Conservation (phyloP, 2,329 filamentous ascomycete genomes). For the Penicillium sp. region DNA sequence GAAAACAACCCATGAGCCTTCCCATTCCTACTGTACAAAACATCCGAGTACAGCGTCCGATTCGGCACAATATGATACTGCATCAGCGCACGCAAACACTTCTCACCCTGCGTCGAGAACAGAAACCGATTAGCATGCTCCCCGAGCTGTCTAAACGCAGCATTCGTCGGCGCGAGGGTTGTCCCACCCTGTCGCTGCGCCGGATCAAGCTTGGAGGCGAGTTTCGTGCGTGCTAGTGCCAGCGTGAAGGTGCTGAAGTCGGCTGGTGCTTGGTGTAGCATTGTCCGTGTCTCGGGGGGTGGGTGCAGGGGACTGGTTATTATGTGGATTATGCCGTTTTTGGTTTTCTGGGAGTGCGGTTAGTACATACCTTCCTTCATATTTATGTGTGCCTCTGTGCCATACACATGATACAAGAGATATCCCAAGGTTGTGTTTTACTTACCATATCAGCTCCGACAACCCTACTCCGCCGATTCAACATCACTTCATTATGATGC, state of each 20-base stretch:
- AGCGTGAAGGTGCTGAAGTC: slow-evolving; percentile 78
- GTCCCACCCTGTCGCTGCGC: slow-evolving; percentile 66
- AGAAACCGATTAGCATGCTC: slow-evolving; percentile 76
- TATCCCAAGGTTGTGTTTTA: background rate
- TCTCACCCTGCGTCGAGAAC: slow-evolving; percentile 71
- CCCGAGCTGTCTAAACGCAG: slow-evolving; percentile 75
- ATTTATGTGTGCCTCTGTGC: background rate
- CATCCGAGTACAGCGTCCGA: slow-evolving; percentile 77
- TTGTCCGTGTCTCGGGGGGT: slow-evolving; percentile 63
- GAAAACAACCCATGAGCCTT: slow-evolving; percentile 24
- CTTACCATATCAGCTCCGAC: slow-evolving; percentile 68
- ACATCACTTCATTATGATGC: slow-evolving; percentile 60
- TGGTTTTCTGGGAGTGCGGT: slow-evolving; percentile 57
- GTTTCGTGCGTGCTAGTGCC: slow-evolving; percentile 71
- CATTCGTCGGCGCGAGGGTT: slow-evolving; percentile 77
- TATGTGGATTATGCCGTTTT: slow-evolving; percentile 79
- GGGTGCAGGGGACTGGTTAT: slow-evolving; percentile 74
- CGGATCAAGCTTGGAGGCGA: slow-evolving; percentile 59
- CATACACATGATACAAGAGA: background rate
- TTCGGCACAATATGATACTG: slow-evolving; percentile 76
- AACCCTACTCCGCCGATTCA: slow-evolving; percentile 77
- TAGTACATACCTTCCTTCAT: background rate
- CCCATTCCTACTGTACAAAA: slow-evolving; percentile 59
- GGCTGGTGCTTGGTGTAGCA: slow-evolving; percentile 52
- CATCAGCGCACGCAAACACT: slow-evolving; percentile 74